Evolutionary conservation across 768 basidiomycete genomes (phyloP).

Genomic region (Phlebiopsis gigantea): DNA sequence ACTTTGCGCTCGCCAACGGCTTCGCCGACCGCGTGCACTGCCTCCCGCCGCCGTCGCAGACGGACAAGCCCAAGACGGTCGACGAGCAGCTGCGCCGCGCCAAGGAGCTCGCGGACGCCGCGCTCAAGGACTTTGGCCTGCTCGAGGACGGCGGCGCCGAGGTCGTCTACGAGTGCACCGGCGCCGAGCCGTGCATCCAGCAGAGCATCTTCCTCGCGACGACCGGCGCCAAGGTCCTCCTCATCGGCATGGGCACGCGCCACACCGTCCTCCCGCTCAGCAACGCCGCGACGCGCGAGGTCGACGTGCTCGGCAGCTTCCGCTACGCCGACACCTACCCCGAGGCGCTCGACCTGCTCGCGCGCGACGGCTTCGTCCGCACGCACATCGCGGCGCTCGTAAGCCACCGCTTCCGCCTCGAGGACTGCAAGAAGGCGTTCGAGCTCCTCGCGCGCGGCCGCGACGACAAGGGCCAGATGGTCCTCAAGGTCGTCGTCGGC

Average conservation of each 20-base stretch:
- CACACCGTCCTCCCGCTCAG: constrained; percentile 80
- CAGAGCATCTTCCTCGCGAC: constrained; percentile 84
- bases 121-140: constrained; percentile 50
- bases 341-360: constrained; percentile 67
- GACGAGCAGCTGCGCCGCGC: constrained; percentile 56
- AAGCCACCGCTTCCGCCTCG: constrained; percentile 69
- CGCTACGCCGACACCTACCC: constrained; percentile 89
- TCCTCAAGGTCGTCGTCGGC: constrained; percentile 86
- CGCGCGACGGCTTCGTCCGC: constrained; percentile 42
- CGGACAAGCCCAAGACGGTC: constrained; percentile 43
- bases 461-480: constrained; percentile 76
- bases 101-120: constrained; percentile 48
- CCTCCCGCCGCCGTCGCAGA: constrained; percentile 44
- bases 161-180: constrained; percentile 92
- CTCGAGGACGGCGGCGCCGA: constrained; percentile 71
- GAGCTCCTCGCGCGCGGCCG: constrained; percentile 71
- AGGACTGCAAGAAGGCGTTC: constrained; percentile 69
- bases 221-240: constrained; percentile 85
- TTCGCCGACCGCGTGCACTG: constrained; percentile 75
- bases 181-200: constrained; percentile 88
- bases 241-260: constrained; percentile 93
- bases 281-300: constrained; percentile 78
- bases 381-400: constrained; percentile 66
- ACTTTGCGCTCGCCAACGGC: constrained; percentile 70
- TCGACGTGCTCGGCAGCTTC: constrained; percentile 91